These are phyloP conservation scores for Globisporangium middletonii DNA, from an alignment of 352 stramenopile genomes.

Conservation along the genomic window DNA sequence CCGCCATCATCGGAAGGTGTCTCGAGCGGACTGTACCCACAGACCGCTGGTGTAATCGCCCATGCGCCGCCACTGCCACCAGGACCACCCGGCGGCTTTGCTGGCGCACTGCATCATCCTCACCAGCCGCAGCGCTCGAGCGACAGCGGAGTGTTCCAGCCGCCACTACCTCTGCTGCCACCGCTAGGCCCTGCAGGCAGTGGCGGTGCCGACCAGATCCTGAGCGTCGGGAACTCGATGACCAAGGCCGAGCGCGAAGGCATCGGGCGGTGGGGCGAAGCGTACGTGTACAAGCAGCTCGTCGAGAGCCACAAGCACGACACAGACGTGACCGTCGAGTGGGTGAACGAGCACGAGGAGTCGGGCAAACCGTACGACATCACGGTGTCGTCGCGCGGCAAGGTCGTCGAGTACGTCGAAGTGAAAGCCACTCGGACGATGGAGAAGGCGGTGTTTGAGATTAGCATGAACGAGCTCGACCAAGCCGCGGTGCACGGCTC, in stretches of 20 bases:
- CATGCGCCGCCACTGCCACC: background rate
- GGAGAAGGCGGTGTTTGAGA: constrained; percentile 86
- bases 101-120: background rate
- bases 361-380: constrained; percentile 83
- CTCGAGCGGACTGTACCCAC: background rate
- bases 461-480: constrained; percentile 87
- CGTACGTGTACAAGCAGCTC: constrained; percentile 79
- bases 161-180: background rate
- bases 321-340: constrained; percentile 36
- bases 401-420: constrained; percentile 76
- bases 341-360: constrained; percentile 78
- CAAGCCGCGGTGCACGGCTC: constrained; percentile 72
- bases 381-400: constrained; percentile 36
- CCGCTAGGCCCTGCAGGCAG: background rate
- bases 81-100: background rate
- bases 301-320: constrained; percentile 31
- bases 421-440: constrained; percentile 85
- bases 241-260: constrained; percentile 67
- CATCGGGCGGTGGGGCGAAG: constrained; percentile 79
- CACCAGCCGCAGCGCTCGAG: background rate
- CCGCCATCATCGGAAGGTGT: background rate
- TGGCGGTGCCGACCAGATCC: constrained; percentile 4
- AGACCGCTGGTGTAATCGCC: background rate
- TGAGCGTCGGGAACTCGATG: constrained; percentile 46
- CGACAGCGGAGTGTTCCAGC: constrained; percentile 3